These are phyloP conservation scores for Collybia sp. DNA, from an alignment of 768 basidiomycete genomes.

Conservation along the genomic window DNA sequence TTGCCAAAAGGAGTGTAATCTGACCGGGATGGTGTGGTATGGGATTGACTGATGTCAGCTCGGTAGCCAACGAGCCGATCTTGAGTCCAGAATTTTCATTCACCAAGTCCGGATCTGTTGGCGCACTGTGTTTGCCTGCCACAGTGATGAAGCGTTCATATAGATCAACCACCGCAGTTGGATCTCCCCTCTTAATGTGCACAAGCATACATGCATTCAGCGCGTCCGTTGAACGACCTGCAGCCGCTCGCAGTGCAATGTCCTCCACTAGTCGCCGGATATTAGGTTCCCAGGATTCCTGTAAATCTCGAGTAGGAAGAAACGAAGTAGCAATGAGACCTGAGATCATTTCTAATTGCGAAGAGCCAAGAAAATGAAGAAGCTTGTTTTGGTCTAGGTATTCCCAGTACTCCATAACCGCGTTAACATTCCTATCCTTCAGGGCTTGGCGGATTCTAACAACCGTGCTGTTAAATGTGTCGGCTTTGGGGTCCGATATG, in stretches of 20 bases:
- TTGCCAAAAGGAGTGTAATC: slow-evolving; percentile 43
- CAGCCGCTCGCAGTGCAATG: slow-evolving; percentile 48
- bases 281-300: slow-evolving; percentile 16
- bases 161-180: slow-evolving; percentile 37
- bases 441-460: slow-evolving; percentile 33
- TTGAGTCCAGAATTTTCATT: slow-evolving; percentile 6
- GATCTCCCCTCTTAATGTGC: slow-evolving; percentile 35
- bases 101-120: slow-evolving; percentile 7
- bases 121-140: slow-evolving; percentile 15
- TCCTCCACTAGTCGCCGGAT: slow-evolving; percentile 30
- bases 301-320: slow-evolving; percentile 3
- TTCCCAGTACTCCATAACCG: slow-evolving; percentile 33
- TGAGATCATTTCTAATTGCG: slow-evolving; percentile 36
- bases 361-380: slow-evolving; percentile 37
- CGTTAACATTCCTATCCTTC: slow-evolving; percentile 23
- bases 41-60: slow-evolving; percentile 14
- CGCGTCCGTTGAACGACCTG: slow-evolving; percentile 36
- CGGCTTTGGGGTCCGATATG: slow-evolving; percentile 10
- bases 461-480: slow-evolving; percentile 26
- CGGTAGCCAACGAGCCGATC: background rate
- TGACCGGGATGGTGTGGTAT: slow-evolving; percentile 22
- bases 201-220: slow-evolving; percentile 45
- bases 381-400: slow-evolving; percentile 37
- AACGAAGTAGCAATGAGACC: slow-evolving; percentile 24
- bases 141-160: slow-evolving; percentile 32